Evolutionary conservation across 2,329 filamentous ascomycete genomes (phyloP).

Genomic region (Basipetospora sp.): DNA sequence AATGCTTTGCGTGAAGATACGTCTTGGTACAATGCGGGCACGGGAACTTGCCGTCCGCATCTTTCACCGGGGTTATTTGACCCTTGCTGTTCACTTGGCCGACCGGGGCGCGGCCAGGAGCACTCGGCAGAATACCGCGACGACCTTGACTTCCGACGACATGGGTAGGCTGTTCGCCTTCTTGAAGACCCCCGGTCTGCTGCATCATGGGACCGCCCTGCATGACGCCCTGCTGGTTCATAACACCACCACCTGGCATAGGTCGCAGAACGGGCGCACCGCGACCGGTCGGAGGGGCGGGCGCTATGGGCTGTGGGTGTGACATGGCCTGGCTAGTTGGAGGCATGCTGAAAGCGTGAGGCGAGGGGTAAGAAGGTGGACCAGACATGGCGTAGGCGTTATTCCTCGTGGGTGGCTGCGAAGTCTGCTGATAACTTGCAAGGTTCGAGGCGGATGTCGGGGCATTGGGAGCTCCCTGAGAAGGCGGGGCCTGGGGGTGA

Average conservation of each 20-base stretch:
- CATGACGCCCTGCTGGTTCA: slow-evolving; percentile 39
- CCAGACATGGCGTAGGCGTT: slow-evolving; percentile 35
- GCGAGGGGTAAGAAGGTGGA: slow-evolving; percentile 32
- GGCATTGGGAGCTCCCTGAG: slow-evolving; percentile 47
- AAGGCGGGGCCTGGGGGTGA: slow-evolving; percentile 48
- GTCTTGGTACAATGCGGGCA: slow-evolving; percentile 98
- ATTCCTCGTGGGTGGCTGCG: slow-evolving; percentile 32
- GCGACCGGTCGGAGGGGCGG: slow-evolving; percentile 46
- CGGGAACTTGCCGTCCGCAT: slow-evolving; percentile 93
- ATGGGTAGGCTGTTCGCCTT: slow-evolving; percentile 55
- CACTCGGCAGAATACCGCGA: slow-evolving; percentile 79
- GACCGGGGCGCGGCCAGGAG: slow-evolving; percentile 61
- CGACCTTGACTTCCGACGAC: slow-evolving; percentile 91
- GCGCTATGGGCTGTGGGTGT: slow-evolving; percentile 63
- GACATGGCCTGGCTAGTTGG: slow-evolving; percentile 51
- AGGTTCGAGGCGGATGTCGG: slow-evolving; percentile 40
- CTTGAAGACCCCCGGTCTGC: slow-evolving; percentile 39
- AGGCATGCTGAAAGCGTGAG: slow-evolving; percentile 45
- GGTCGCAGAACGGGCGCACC: slow-evolving; percentile 48
- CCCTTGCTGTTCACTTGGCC: slow-evolving; percentile 59
- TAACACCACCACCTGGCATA: slow-evolving; percentile 55
- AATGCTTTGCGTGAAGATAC: slow-evolving; percentile 90
- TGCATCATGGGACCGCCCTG: slow-evolving; percentile 39
- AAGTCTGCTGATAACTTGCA: slow-evolving; percentile 37
- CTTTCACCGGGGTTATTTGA: slow-evolving; percentile 78